Evolutionary conservation across 345 rosid species (phyloP).

Genomic region (Eucalyptus lansdowneana): DNA sequence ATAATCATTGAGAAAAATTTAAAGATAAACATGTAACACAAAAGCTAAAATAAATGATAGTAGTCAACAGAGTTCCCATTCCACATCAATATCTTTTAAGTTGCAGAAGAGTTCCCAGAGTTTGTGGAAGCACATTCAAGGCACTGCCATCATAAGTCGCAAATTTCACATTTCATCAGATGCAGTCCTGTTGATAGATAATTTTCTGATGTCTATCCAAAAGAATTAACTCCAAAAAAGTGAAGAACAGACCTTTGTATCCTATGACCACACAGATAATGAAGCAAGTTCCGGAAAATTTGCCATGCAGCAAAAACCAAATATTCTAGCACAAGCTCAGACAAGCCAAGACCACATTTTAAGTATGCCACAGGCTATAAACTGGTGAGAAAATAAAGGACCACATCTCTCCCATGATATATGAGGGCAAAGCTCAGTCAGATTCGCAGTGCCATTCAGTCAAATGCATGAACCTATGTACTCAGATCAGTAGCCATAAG

Average conservation of each 20-base stretch:
- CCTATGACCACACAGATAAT: background rate
- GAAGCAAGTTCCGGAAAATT: background rate
- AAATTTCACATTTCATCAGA: background rate
- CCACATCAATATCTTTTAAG: background rate
- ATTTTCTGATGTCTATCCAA: background rate
- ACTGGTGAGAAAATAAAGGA: background rate
- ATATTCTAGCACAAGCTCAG: background rate
- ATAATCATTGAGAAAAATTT: conserved; percentile 3
- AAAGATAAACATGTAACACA: background rate
- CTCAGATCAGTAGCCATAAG: background rate
- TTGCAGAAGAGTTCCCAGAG: background rate
- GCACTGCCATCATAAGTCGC: background rate
- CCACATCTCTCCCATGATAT: background rate
- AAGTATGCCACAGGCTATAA: background rate
- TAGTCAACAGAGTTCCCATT: background rate
- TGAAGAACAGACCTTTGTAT: background rate
- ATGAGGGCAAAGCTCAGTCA: background rate
- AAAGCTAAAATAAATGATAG: background rate
- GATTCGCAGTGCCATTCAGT: background rate
- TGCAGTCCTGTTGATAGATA: background rate
- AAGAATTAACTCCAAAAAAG: background rate
- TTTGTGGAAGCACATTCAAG: background rate
- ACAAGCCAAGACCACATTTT: background rate
- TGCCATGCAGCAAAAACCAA: background rate
- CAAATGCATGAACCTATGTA: background rate